phyloP scores from a whole-genome alignment of 345 rosid genomes.

The Corchorus capsularis region DNA sequence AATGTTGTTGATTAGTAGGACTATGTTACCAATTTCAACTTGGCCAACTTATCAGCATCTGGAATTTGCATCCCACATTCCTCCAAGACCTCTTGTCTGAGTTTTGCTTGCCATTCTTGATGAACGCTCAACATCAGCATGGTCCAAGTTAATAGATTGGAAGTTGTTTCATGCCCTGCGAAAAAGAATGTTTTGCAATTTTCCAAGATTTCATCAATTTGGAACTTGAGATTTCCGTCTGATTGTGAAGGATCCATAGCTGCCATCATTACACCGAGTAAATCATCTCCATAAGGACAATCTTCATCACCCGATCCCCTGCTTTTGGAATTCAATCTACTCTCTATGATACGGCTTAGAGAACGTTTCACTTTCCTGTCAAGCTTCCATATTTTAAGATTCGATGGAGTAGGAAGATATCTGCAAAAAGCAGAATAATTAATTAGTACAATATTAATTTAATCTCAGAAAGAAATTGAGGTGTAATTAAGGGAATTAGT shows the following conservation, averaged over 20 bases:
- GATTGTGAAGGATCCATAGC: constrained; percentile 22
- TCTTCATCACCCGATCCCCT: neutral
- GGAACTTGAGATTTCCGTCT: constrained; percentile 24
- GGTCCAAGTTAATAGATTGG: constrained; percentile 60
- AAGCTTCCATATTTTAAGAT: constrained; percentile 48
- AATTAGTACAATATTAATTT: no score
- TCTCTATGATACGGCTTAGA: constrained; percentile 29
- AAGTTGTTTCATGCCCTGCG: constrained; percentile 48
- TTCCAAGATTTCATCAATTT: constrained; percentile 48
- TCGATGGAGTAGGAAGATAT: constrained; percentile 48
- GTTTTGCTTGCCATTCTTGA: constrained; percentile 61
- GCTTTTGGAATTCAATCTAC: constrained; percentile 24
- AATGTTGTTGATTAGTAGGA: neutral
- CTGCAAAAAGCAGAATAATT: constrained; percentile 21
- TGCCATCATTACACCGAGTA: constrained; percentile 46
- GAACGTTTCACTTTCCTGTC: constrained; percentile 36
- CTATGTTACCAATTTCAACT: constrained; percentile 44
- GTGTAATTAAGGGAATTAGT: neutral
- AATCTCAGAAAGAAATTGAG: neutral
- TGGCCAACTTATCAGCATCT: constrained; percentile 41
- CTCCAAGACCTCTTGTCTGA: constrained; percentile 50
- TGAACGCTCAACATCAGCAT: constrained; percentile 49
- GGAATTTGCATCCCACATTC: constrained; percentile 48
- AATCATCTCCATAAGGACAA: constrained; percentile 35
- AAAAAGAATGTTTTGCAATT: constrained; percentile 68